Evolutionary conservation across 225 moss, liverwort and hornwort species (phyloP), one percentile per base, ranked within the genome.

Genomic region (Pleurozium schreberi): DNA sequence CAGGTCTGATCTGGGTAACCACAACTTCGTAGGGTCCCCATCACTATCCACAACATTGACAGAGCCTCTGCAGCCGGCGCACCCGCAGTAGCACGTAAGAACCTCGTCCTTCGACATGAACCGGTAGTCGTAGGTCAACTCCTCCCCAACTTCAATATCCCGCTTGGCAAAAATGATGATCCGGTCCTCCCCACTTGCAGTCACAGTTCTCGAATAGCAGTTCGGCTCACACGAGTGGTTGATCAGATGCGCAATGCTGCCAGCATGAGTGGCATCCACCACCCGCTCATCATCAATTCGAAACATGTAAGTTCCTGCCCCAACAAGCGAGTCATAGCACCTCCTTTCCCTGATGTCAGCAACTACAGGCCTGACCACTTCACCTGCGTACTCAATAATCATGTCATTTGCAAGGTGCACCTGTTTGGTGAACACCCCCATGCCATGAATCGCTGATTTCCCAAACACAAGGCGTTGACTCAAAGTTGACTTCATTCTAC

Each of bases 151-250:
- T 75, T 84, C 93, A 80, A 98, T 96, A 77, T 96, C 91, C 81
- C 96, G 92, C 92, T 98, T 98, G 80, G 97, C 96, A 91, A 98
- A 97, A 89, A 98, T 98, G 88, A 98, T 96, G 86, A 98, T 97
- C 82, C 96, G 96, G 68, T 98, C 98, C 75, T 97, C 97, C 64
- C 98, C 98, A 92, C 97, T 96, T 17, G 98, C 98, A 88, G 97
- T 93, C 40, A 98, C 97, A 40, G 96, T 96, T 88, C 98, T 94
- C 19, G 98, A 98, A 73, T 96, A 98, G 92, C 98, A 98, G 86
- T 98, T 98, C 81, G 98, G 98, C 94, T 99, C 99, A 91, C 99
- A 99, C 79, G 99, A 99, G 92, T 99, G 99, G 88, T 99, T 97
- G 86, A 97, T 99, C 42, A 99, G 96, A 92, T 97, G 97, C 52